Conservation (phyloP, 768 basidiomycete genomes). For the Mycena rebaudengoi region DNA sequence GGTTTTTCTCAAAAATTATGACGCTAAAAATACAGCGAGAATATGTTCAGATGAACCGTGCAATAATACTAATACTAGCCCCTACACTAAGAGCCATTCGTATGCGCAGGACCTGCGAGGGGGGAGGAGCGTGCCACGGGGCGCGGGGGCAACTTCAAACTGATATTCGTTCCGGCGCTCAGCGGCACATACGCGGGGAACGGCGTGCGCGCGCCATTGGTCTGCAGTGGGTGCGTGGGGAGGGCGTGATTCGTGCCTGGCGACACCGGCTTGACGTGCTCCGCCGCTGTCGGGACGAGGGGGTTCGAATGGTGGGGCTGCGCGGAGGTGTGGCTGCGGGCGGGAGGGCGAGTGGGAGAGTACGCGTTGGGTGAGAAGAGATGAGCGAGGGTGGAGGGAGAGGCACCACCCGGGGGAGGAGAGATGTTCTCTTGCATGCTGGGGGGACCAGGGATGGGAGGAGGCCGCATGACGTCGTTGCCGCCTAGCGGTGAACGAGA, state of each 20-base stretch:
- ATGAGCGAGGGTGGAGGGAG: neutral
- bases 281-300: neutral
- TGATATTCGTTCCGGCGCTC: conserved; percentile 3
- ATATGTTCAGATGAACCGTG: no score
- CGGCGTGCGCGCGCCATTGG: conserved; percentile 17
- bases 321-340: neutral
- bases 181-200: conserved; percentile 12
- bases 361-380: neutral
- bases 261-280: conserved; percentile 1
- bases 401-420: neutral
- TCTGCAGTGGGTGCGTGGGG: conserved; percentile 13
- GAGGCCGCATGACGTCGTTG: conserved; percentile 1
- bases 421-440: conserved; percentile 19
- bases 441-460: neutral
- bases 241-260: neutral
- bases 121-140: conserved; percentile 12
- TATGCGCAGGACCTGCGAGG: no score
- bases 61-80: no score
- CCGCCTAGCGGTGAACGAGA: neutral
- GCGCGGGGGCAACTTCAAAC: conserved; percentile 13
- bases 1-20: no score
- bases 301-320: conserved; percentile 11
- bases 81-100: no score
- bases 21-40: no score
- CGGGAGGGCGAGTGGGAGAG: neutral